Base-by-base conservation (phyloP, 768 basidiomycete species). In the Xerocomellus amylosporus region DNA sequence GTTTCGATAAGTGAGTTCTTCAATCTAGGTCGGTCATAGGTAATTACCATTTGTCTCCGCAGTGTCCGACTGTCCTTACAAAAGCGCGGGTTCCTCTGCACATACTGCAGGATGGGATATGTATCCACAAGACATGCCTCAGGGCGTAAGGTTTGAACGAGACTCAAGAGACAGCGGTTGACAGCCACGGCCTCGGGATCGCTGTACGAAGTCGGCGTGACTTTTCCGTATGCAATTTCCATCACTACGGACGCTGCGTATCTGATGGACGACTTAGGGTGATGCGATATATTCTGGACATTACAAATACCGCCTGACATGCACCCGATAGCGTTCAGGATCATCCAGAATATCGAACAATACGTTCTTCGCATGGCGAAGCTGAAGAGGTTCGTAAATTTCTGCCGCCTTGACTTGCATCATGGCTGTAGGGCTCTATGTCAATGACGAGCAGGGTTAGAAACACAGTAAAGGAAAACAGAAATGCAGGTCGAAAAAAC, bases 71-170 rank as follows among this genome's bases (percentile, higher is more conserved):
- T 57, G 56, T 5, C 31, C 53, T 30, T 45, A 17, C 3, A 55
- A 55, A 34, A 55, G 56, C 3, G 36, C 46, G 12, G 48, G 56
- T 22, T 57, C 56, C 10, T 55, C 56, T n/a, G 56, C 6, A 57
- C 46, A 38, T 56, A 49, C 9, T 26, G 30, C 3, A 57, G n/a
- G 30, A 57, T 44, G 13, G 53, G 56, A 14, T 33, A 57, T 10
- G 51, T 56, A 20, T 56, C 52, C 36, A 56, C 55, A 15, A 56
- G 51, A 6, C 48, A 55, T 31, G 41, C 46, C 15, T 26, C 46
- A 5, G 55, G 52, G 9, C 9, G n/a, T 1, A 49, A 13, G 19
- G 31, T 53, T 14, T 30, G 22, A 24, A 53, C 54, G 7, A 57
- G 22, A 6, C 47, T 43, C 26, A 12, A 10, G 17, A 58, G 5